Base-by-base conservation (phyloP, 2,329 filamentous ascomycete genomes). In the Orbilia quercus region DNA sequence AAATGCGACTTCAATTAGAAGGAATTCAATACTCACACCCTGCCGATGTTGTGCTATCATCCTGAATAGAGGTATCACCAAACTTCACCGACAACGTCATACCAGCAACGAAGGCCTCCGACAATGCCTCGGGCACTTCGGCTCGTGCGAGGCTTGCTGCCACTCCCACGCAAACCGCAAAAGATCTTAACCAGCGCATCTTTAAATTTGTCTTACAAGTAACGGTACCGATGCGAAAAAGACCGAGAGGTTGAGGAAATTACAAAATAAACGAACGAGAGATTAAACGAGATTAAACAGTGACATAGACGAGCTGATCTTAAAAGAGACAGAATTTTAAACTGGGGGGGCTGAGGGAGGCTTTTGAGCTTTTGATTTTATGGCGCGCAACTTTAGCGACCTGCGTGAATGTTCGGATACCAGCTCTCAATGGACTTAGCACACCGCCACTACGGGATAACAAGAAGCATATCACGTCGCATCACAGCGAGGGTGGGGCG, bases 151-250 rank as follows among this genome's bases (percentile, higher is more conserved):
- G 47, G 22, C 53, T 48, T 25, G 45, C 66, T 2, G 45, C 67
- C n/a, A 55, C 45, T 58, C 58, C 67, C 53, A 53, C 67, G 28
- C 6, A 59, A 9, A 72, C 38, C 31, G 54, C 45, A 18, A 72
- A 72, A 25, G 51, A 72, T 64, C 45, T 65, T 47, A 72, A 72
- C 67, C 67, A 72, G 59, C 67, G 59, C 67, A 72, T 72, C 59
- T 34, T 72, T 18, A 7, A n/a, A n/a, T n/a, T n/a, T 40, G 12
- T 38, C 23, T 14, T n/a, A 31, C 48, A 44, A 45, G 7, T 53
- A 42, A 14, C 28, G 42, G 7, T 42, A 55, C 42, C 42, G 58
- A 63, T 63, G 57, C 48, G 57, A 57, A 58, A 69, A 54, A 62
- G 42, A 58, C 66, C 66, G 58, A 63, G 18, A 58, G 51, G 31